Base-by-base conservation (phyloP, 176 grass and related monocot species). In the Avena eriantha region DNA sequence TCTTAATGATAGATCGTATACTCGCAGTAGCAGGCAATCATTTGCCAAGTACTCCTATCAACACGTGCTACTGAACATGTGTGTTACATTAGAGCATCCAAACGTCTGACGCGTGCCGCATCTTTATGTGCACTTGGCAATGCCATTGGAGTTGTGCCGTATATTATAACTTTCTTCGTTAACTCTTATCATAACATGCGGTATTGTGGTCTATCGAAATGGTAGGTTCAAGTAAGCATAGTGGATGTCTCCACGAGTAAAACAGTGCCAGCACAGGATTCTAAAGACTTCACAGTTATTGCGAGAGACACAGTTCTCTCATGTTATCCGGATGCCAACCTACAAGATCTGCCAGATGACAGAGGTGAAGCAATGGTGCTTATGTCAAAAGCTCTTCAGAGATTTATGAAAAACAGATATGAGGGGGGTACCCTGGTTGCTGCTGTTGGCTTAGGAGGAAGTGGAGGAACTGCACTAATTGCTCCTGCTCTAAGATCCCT, bases 391-490 rank as follows among this genome's bases (percentile, higher is more conserved):
- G 88, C 86, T 65, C 93, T 98, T 50, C 66, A 77, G 78, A 90
- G 86, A 65, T 98, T 98, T 80, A 73, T 98, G 57, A 89, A 83
- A 36, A 80, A 87, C 81, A 84, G 75, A 31, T 91, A 93, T 36
- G 87, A 92, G 80, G 83, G 79, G 1, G 90, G 90, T 31, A 84
- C 76, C 18, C 86, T 95, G 80, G 18, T 90, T 67, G 96, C 90
- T 64, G 92, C 88, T 67, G 86, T 98, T 83, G 96, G 96, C 54
- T 78, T 98, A 29, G 96, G 96, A 60, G 96, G 93, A 56, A 98
- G 96, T 84, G 93, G 96, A 47, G 96, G 96, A 88, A 95, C 96
- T 15, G 75, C 93, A 55, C 84, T 98, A 49, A 84, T 95, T 31
- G 87, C 96, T 82, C 90, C 96, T 87, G 90, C 96, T 79, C 54